These are phyloP conservation scores for Auricularia auricula-judae DNA, from an alignment of 768 basidiomycete species.

Conservation along the genomic window DNA sequence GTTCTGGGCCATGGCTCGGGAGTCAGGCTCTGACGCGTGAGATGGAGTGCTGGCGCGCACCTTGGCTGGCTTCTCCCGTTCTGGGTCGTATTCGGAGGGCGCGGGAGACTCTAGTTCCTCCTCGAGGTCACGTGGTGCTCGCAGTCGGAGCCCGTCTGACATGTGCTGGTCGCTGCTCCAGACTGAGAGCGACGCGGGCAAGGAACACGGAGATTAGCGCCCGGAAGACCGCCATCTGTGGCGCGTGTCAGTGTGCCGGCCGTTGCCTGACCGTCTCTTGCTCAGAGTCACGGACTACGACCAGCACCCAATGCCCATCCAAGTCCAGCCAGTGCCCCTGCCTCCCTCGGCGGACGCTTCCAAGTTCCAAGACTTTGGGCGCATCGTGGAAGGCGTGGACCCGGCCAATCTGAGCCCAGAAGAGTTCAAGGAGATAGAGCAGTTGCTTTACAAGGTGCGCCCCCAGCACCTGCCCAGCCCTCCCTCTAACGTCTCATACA, in stretches of 20 bases:
- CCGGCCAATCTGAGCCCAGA: conserved; percentile 45
- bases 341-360: conserved; percentile 61
- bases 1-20: neutral
- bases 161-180: neutral
- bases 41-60: neutral
- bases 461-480: neutral
- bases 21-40: neutral
- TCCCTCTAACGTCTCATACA: conserved; percentile 16
- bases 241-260: too few species aligned
- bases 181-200: neutral
- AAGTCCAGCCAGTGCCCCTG: conserved; percentile 53
- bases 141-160: neutral
- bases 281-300: neutral
- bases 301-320: conserved; percentile 44
- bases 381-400: conserved; percentile 62
- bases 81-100: neutral
- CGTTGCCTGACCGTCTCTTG: too few species aligned
- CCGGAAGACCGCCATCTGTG: neutral
- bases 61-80: neutral
- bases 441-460: conserved; percentile 67
- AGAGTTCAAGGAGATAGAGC: conserved; percentile 54
- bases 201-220: too few species aligned
- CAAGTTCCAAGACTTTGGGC: conserved; percentile 62
- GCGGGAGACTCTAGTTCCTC: neutral
- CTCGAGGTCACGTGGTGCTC: neutral